A percentile compares a stretch with the other conserved stretches of the same genome.
Conservation (phyloP, 2,329 filamentous ascomycete genomes). For the Orbilia ellipsospora region DNA sequence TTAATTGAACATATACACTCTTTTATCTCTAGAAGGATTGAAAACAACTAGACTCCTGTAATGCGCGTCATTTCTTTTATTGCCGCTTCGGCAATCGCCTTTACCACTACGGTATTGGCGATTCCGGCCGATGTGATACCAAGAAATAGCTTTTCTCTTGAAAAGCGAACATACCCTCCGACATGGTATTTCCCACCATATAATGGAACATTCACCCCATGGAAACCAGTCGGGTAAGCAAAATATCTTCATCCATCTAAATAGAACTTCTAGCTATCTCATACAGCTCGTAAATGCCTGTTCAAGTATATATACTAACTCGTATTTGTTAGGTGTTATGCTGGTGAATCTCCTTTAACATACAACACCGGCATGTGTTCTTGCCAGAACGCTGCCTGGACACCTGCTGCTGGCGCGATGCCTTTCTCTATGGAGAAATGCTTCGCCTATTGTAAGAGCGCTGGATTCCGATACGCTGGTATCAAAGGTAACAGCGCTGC, state of each 20-base stretch:
- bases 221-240: slow-evolving; percentile 10
- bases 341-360: slow-evolving; percentile 1
- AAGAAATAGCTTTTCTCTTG: background rate
- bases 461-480: slow-evolving; percentile 29
- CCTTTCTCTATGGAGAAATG: slow-evolving; percentile 19
- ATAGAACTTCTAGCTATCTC: no score
- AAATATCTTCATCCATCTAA: no score
- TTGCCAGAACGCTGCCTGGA: slow-evolving; percentile 9
- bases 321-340: slow-evolving; percentile 15
- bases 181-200: slow-evolving; percentile 14
- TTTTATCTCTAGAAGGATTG: background rate
- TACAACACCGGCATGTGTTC: slow-evolving; percentile 20
- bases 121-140: background rate
- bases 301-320: background rate
- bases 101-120: slow-evolving; percentile 6
- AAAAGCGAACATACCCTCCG: slow-evolving; percentile 1
- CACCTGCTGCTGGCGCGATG: background rate
- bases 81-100: background rate
- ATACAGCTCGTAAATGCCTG: background rate
- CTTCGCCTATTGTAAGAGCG: slow-evolving; percentile 12
- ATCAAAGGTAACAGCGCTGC: slow-evolving; percentile 14
- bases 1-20: background rate
- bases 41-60: background rate
- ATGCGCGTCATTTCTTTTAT: background rate
- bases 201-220: slow-evolving; percentile 5